Base-by-base conservation (phyloP, 768 basidiomycete species). In the Cystofilobasidium macerans region DNA sequence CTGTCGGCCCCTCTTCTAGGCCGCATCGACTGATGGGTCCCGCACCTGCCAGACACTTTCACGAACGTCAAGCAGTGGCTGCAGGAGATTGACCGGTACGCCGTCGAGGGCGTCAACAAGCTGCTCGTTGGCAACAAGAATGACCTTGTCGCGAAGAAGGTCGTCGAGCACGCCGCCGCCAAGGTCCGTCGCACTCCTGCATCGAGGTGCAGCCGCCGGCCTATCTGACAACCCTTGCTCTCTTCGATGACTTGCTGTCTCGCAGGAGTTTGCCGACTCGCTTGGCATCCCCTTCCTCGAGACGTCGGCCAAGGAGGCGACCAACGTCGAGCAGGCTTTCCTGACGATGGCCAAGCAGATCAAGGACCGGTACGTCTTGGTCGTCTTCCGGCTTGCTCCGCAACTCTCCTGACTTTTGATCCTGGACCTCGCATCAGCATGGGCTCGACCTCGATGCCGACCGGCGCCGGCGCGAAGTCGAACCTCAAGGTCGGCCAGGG, bases 91-190 rank as follows among this genome's bases (percentile, higher is more conserved):
- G 89, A 91, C 78, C 83, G 88, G 72, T 68, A 68, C 61, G 67
- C 67, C 36, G 51, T 68, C 45, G 67, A 68, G 62, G 67, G 67
- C 33, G 67, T 68, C 57, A 68, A 68, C 67, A 68, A 68, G 62
- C 62, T 68, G 26, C 62, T 68, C 40, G 67, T 68, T 28, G 67
- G 67, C 62, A 68, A 68, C 67, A 68, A 68, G 61, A 68, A 68
- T 62, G 67, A 68, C 47, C 56, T 68, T 12, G 67, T 68, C 26
- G 48, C 67, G 22, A 68, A 68, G 67, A 68, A 68, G 67, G 88
- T 89, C 69, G 89, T 92, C 58, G 88, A 90, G 76, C 89, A 90
- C 75, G 84, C 84, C 62, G 86, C 85, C 51, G 89, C 89, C 43
- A 89, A 90, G 85, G 88, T 86, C 61, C 63, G 74, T 71, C 33